Evolutionary conservation across 1,139 yeast genomes (phyloP), one percentile per base, ranked within the genome.

Genomic region (Debaryomyces singareniensis): DNA sequence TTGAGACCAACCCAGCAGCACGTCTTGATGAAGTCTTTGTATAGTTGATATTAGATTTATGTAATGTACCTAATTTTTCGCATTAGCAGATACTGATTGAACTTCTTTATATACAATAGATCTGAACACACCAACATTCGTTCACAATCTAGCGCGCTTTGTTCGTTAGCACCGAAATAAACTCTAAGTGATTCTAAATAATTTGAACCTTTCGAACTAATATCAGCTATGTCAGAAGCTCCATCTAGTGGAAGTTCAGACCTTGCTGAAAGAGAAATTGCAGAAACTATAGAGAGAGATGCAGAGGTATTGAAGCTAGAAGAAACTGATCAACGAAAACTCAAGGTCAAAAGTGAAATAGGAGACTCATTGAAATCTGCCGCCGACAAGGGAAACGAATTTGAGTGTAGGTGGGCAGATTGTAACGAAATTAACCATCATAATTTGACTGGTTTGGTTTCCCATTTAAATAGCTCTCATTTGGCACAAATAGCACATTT

Each of bases 1-100:
- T 93, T 48, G 97, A 91, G 65, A 79, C 78, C 37, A 93, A 91
- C 55, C 96, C 98, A 27, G 98, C 98, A 40, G 97, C 96, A 36
- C 82, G 98, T 67, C 72, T 93, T 52, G 98, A 91, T 41, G 72
- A 66, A 39, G 65, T 55, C 38, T 62, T 66, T 49, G 66, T 60
- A 28, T 45, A 33, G 28, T 18, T 18, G 11, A 18, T n/a, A 18
- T 9, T n/a, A 18, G 10, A 18, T 18, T 18, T 18, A 18, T n/a
- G n/a, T n/a, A n/a, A n/a, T n/a, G n/a, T n/a, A n/a, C n/a, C n/a
- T n/a, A n/a, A n/a, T n/a, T n/a, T n/a, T n/a, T n/a, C n/a, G n/a
- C n/a, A n/a, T n/a, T n/a, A n/a, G n/a, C n/a, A n/a, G n/a, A n/a
- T n/a, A n/a, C n/a, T n/a, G n/a, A n/a, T n/a, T n/a, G n/a, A n/a